These are phyloP conservation scores for Nidula microcarpa DNA, from an alignment of 768 basidiomycete species.

Conservation along the genomic window DNA sequence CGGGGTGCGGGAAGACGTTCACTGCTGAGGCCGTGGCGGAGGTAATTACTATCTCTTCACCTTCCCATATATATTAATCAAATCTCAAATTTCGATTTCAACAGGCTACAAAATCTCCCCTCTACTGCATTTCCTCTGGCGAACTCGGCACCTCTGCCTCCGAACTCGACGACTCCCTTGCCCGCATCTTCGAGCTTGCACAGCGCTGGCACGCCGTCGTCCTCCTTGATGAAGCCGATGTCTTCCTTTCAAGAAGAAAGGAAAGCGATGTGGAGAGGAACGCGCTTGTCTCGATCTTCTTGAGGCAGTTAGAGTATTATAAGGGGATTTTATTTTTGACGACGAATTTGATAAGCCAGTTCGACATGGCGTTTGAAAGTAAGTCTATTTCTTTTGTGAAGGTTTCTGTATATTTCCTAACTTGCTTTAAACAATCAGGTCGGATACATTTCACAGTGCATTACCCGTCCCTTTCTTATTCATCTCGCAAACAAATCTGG, in stretches of 20 bases:
- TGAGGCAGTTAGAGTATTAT: neutral
- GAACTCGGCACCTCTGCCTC: neutral
- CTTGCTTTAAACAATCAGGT: slow-evolving; percentile 9
- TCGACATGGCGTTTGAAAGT: neutral
- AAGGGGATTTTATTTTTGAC: neutral
- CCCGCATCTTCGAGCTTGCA: neutral
- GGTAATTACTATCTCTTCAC: neutral
- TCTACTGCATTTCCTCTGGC: neutral
- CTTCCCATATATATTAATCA: neutral
- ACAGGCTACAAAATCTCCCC: too few relatives aligned
- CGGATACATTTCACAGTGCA: slow-evolving; percentile 29
- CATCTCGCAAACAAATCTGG: slow-evolving; percentile 23
- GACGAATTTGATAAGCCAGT: neutral
- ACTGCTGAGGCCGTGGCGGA: neutral
- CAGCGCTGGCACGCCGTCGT: neutral
- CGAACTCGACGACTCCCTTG: neutral
- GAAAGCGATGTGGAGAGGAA: neutral
- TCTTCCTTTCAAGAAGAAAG: neutral
- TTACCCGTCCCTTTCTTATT: slow-evolving; percentile 21
- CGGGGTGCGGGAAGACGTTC: neutral
- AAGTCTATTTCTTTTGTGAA: neutral
- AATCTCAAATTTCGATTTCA: neutral
- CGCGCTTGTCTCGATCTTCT: neutral
- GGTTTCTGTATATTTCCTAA: neutral
- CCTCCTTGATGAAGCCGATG: neutral